A percentile compares a stretch with the other conserved stretches of the same genome.
Conservation (phyloP, 2,329 filamentous ascomycete species). For the Trichoderma pleuroti region DNA sequence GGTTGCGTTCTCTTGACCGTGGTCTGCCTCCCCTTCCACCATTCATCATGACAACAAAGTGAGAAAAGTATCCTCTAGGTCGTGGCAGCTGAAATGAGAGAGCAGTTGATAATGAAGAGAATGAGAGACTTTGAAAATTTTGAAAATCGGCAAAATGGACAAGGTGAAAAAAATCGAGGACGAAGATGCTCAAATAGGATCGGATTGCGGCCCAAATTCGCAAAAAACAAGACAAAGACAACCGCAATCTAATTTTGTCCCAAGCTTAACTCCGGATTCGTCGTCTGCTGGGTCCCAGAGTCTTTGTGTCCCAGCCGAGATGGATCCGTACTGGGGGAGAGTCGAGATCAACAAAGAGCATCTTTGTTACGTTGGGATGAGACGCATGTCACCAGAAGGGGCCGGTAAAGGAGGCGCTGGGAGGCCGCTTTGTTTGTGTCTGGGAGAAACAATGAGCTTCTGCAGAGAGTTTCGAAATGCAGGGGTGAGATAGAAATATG, state of each 20-base stretch:
- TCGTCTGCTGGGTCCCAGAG: slow-evolving; percentile 11
- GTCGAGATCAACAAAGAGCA: slow-evolving; percentile 27
- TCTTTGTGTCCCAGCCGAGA: slow-evolving; percentile 17
- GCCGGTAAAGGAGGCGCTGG: neutral
- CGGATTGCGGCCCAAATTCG: neutral
- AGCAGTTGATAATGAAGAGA: neutral
- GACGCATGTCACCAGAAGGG: slow-evolving; percentile 1
- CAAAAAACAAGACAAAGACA: neutral
- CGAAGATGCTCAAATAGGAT: slow-evolving; percentile 12
- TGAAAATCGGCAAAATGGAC: neutral
- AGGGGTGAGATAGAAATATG: neutral
- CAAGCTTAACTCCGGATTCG: neutral
- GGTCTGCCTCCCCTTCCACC: slow-evolving; percentile 7
- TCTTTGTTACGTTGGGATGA: slow-evolving; percentile 22
- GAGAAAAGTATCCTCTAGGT: neutral
- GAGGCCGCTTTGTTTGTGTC: neutral
- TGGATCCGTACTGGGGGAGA: slow-evolving; percentile 15
- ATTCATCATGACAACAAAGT: slow-evolving; percentile 1
- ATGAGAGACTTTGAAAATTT: neutral
- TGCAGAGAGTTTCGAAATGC: neutral
- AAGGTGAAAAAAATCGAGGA: neutral
- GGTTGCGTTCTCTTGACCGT: slow-evolving; percentile 21
- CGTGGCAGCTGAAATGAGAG: neutral
- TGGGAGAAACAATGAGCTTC: neutral
- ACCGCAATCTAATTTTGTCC: neutral